Conservation (phyloP, 1,139 yeast genomes). For the Groenewaldozyma auringiensis region DNA sequence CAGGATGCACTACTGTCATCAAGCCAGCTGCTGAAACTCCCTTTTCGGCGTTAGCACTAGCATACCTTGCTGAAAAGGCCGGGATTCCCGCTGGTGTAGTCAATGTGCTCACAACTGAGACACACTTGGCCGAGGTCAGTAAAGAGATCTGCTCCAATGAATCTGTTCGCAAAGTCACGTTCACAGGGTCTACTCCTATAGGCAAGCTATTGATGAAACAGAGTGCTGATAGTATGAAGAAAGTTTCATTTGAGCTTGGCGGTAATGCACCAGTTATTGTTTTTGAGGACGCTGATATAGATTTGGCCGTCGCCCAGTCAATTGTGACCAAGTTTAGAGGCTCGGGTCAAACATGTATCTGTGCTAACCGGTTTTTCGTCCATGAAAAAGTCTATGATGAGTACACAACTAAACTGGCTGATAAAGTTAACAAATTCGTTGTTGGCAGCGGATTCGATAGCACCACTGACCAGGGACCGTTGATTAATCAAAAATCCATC, state of each 20-base stretch:
- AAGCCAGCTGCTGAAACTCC: constrained; percentile 94
- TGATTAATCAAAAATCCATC: constrained; percentile 61
- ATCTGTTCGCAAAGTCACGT: constrained; percentile 64
- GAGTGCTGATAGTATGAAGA: constrained; percentile 69
- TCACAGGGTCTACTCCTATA: constrained; percentile 84
- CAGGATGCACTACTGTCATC: constrained; percentile 84
- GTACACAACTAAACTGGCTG: constrained; percentile 46
- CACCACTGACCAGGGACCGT: constrained; percentile 71
- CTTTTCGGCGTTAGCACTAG: constrained; percentile 74
- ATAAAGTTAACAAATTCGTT: constrained; percentile 44
- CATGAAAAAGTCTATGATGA: constrained; percentile 56
- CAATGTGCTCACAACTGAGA: constrained; percentile 57
- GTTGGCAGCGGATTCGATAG: constrained; percentile 70
- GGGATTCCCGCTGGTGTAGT: constrained; percentile 84
- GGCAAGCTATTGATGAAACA: constrained; percentile 77
- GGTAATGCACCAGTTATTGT: constrained; percentile 92
- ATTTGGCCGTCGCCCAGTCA: constrained; percentile 67
- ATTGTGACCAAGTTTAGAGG: constrained; percentile 64
- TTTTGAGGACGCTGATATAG: constrained; percentile 75
- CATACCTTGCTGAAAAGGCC: constrained; percentile 61
- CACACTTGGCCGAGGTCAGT: constrained; percentile 51
- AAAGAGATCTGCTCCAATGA: constrained; percentile 61
- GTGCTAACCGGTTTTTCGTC: constrained; percentile 68
- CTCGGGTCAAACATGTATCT: constrained; percentile 76
- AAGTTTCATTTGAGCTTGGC: constrained; percentile 80